These are phyloP conservation scores for Tetramitus jugosus DNA, from an alignment of 208 protist species.

Conservation along the genomic window DNA sequence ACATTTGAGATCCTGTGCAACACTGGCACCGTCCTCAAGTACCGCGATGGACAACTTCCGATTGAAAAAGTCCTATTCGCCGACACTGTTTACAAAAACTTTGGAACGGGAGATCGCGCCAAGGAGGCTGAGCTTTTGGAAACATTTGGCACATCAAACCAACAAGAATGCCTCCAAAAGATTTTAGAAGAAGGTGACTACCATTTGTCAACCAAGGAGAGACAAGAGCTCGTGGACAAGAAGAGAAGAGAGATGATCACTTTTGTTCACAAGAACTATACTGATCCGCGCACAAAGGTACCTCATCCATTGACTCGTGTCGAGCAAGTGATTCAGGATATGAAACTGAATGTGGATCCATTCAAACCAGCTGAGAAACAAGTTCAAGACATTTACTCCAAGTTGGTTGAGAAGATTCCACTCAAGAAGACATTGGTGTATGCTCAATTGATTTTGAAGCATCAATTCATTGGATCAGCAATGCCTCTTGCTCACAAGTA, in stretches of 20 bases:
- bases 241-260: constrained; percentile 19
- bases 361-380: constrained; percentile 15
- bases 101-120: not conserved
- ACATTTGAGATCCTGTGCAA: constrained; percentile 21
- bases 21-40: not conserved
- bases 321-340: not conserved
- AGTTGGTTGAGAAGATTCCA: constrained; percentile 19
- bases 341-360: constrained; percentile 20
- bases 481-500: not conserved
- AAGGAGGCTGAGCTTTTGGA: not conserved
- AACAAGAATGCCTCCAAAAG: not conserved
- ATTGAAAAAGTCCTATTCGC: constrained; percentile 18
- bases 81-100: constrained; percentile 19
- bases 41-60: not conserved
- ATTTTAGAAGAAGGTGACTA: constrained; percentile 23
- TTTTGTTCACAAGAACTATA: constrained; percentile 22
- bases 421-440: not conserved
- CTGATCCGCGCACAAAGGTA: constrained; percentile 19
- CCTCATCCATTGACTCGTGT: constrained; percentile 7
- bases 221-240: constrained; percentile 13
- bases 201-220: constrained; percentile 17
- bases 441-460: not conserved
- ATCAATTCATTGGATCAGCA: not conserved
- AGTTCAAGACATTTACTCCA: not conserved
- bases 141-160: not conserved